Evolutionary conservation across 352 stramenopile genomes (phyloP).

Genomic region (Plasmopara viticola): DNA sequence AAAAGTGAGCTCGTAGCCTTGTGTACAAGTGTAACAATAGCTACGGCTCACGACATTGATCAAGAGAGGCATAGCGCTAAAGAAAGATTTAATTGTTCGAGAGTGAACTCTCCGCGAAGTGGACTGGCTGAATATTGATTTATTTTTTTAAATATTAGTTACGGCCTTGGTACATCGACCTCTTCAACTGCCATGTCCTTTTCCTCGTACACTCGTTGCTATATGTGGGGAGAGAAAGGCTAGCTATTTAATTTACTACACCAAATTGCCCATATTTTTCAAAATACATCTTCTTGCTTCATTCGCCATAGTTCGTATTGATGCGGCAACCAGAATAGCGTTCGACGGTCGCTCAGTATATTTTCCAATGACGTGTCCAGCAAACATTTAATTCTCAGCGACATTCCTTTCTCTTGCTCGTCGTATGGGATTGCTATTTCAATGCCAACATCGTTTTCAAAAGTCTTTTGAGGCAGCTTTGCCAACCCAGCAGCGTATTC

Average conservation of each 20-base stretch:
- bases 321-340: conserved; percentile 41
- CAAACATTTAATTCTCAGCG: conserved; percentile 52
- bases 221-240: conserved; percentile 34
- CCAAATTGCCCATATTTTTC: conserved; percentile 30
- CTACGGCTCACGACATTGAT: no score
- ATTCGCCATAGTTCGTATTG: conserved; percentile 66
- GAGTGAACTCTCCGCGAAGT: no score
- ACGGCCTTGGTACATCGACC: conserved; percentile 21
- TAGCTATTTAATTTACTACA: conserved; percentile 35
- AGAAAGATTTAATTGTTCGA: no score
- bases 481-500: conserved; percentile 48
- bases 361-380: conserved; percentile 52
- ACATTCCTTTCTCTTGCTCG: conserved; percentile 46
- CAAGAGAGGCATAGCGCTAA: no score
- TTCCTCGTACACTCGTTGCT: conserved; percentile 50
- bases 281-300: conserved; percentile 54
- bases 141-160: no score
- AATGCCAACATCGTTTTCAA: conserved; percentile 23
- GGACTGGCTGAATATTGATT: no score
- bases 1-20: no score
- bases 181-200: conserved; percentile 51
- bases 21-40: no score
- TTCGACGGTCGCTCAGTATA: conserved; percentile 41
- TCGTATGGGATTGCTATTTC: conserved; percentile 39
- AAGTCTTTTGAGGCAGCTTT: conserved; percentile 36